A percentile compares a stretch with the other conserved stretches of the same genome.
Conservation (phyloP, 257 asterid genomes). For the Nicotiana paniculata region DNA sequence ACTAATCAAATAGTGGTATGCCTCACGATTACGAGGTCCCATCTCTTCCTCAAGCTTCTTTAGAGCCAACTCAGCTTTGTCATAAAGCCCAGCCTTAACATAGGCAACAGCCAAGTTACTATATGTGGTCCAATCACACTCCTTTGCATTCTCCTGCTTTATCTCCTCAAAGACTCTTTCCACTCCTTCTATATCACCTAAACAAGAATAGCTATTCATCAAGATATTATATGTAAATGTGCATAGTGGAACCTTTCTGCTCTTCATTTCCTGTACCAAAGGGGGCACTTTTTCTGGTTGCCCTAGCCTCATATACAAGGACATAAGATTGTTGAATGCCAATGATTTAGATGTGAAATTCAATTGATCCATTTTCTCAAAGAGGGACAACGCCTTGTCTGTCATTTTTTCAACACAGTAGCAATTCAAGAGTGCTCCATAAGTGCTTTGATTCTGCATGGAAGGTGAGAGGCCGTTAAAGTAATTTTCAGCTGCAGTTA, state of each 20-base stretch:
- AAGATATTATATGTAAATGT: constrained; percentile 53
- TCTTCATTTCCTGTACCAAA: constrained; percentile 55
- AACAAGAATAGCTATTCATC: constrained; percentile 50
- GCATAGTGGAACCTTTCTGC: constrained; percentile 32
- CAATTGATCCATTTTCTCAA: constrained; percentile 43
- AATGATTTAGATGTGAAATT: constrained; percentile 27
- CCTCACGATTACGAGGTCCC: constrained; percentile 42
- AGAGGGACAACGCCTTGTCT: constrained; percentile 48
- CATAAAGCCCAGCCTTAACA: constrained; percentile 40
- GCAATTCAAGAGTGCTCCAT: constrained; percentile 68
- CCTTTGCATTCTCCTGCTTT: constrained; percentile 32
- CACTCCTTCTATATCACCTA: constrained; percentile 58
- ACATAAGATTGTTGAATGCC: constrained; percentile 60
- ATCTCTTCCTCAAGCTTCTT: constrained; percentile 47
- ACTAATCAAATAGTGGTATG: constrained; percentile 56
- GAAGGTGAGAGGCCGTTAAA: constrained; percentile 40
- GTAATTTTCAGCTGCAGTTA: constrained; percentile 68
- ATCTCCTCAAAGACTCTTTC: constrained; percentile 73
- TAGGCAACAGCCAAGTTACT: constrained; percentile 65
- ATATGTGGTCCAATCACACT: constrained; percentile 65
- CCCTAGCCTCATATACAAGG: constrained; percentile 41
- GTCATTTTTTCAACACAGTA: constrained; percentile 56
- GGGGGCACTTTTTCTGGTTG: constrained; percentile 49
- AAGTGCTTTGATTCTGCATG: constrained; percentile 31
- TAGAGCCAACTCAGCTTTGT: constrained; percentile 62